phyloP scores from a whole-genome alignment of 495 filamentous ascomycete genomes.

The Neurospora tetraspora region DNA sequence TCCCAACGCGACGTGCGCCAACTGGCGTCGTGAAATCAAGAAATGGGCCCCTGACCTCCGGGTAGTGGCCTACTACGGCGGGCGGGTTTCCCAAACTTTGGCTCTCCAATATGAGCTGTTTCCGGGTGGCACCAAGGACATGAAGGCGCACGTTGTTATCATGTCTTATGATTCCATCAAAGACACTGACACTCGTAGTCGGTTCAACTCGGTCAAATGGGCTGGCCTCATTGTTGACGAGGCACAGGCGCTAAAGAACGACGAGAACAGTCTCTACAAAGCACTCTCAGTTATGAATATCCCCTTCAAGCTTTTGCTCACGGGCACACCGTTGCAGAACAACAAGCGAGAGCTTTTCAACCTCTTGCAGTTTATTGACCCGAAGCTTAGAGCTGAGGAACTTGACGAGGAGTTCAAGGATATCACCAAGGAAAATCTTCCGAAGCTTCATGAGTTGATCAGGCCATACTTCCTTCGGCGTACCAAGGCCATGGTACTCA shows the following conservation, averaged over 20 bases:
- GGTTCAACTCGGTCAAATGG: conserved; percentile 67
- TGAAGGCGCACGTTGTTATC: conserved; percentile 84
- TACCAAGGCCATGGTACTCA: conserved; percentile 83
- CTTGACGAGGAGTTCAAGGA: conserved; percentile 68
- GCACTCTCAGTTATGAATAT: conserved; percentile 61
- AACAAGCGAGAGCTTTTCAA: conserved; percentile 93
- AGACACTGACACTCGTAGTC: conserved; percentile 49
- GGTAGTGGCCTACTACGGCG: conserved; percentile 86
- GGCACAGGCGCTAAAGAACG: conserved; percentile 92
- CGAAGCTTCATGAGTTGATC: conserved; percentile 72
- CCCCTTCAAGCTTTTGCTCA: conserved; percentile 74
- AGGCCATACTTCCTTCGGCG: conserved; percentile 61
- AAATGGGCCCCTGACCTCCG: conserved; percentile 79
- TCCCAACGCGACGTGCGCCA: conserved; percentile 88
- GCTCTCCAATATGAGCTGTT: conserved; percentile 77
- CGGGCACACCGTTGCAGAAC: conserved; percentile 89
- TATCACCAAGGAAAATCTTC: conserved; percentile 70
- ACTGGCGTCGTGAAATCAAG: conserved; percentile 96
- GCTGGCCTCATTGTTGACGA: conserved; percentile 88
- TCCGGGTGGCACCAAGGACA: conserved; percentile 38
- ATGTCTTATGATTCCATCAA: conserved; percentile 87
- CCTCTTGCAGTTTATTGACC: conserved; percentile 84
- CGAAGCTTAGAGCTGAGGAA: conserved; percentile 49
- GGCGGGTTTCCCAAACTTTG: conserved; percentile 54
- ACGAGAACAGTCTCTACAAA: conserved; percentile 70